Evolutionary conservation across 164 flowering plant species (phyloP).

Genomic region (Piper betle): DNA sequence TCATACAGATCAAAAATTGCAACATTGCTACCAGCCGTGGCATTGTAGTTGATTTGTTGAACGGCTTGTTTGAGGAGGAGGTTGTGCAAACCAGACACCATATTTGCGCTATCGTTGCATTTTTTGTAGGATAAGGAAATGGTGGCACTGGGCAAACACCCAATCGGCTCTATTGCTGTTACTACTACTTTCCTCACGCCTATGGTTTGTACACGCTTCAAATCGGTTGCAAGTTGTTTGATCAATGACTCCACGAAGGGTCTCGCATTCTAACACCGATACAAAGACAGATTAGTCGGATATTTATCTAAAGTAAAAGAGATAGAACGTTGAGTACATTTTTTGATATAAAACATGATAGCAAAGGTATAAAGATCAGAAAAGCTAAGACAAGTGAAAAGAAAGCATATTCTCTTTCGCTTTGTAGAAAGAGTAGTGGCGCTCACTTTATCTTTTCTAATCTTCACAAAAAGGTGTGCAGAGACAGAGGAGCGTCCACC

Average conservation of each 20-base stretch:
- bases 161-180: conserved; percentile 2
- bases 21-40: not conserved
- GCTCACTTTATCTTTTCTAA: too few species aligned
- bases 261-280: not conserved
- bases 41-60: conserved; percentile 2
- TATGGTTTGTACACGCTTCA: not conserved
- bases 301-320: not conserved
- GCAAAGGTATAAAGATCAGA: too few species aligned
- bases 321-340: not conserved
- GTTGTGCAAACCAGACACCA: conserved; percentile 2
- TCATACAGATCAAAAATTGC: conserved; percentile 6
- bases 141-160: conserved; percentile 4
- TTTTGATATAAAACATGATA: too few species aligned
- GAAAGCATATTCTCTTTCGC: too few species aligned
- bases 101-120: conserved; percentile 1
- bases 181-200: conserved; percentile 7
- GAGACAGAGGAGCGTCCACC: not conserved
- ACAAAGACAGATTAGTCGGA: too few species aligned
- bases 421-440: not conserved
- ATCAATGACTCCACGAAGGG: conserved; percentile 1
- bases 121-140: not conserved
- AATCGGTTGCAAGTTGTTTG: not conserved
- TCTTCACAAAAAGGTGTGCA: not conserved
- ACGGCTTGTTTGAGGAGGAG: conserved; percentile 1
- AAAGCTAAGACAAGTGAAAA: too few species aligned